Percentiles rank a stretch among this genome's conserved stretches.
Conservation (phyloP, 2,329 filamentous ascomycete species). For the Meredithiella fracta region DNA sequence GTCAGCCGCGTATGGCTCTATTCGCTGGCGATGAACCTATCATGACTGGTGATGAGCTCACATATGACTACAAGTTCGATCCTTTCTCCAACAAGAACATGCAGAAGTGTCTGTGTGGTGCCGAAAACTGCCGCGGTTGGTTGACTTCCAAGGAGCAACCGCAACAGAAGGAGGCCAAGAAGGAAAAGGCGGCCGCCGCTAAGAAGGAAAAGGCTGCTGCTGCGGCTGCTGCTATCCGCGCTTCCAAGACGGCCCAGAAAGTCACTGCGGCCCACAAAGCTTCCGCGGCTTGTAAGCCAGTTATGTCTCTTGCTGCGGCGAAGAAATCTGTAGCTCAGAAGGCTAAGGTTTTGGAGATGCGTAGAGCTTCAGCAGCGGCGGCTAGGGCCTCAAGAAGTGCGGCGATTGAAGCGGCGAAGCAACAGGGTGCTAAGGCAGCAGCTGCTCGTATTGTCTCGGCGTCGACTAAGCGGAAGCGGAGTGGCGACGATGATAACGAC, state of each 20-base stretch:
- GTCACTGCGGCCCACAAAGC: constrained; percentile 21
- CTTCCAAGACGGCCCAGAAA: background rate
- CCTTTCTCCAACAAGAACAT: constrained; percentile 54
- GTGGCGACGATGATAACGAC: background rate
- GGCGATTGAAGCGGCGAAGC: background rate
- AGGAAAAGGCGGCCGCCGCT: constrained; percentile 20
- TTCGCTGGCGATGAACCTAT: constrained; percentile 84
- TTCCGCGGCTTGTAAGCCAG: constrained; percentile 21
- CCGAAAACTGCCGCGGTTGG: constrained; percentile 46
- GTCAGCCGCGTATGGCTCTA: constrained; percentile 87
- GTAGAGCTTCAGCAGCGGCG: constrained; percentile 4
- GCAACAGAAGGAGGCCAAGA: constrained; percentile 29
- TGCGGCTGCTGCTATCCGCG: constrained; percentile 19
- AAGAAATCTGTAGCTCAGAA: constrained; percentile 9
- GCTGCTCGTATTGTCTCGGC: background rate
- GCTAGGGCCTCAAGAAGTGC: constrained; percentile 1
- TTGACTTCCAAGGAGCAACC: constrained; percentile 43
- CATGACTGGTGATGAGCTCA: constrained; percentile 88
- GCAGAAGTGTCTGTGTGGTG: constrained; percentile 48
- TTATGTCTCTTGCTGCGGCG: constrained; percentile 2
- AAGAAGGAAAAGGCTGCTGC: constrained; percentile 33
- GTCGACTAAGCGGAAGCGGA: constrained; percentile 3
- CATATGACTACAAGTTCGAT: constrained; percentile 74
- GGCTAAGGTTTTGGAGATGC: constrained; percentile 1
- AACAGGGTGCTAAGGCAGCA: constrained; percentile 13